A percentile compares a stretch with the other conserved stretches of the same genome.
These are phyloP conservation scores for Amylostereum areolatum DNA, from an alignment of 1,284 basidiomycete species.

Conservation along the genomic window DNA sequence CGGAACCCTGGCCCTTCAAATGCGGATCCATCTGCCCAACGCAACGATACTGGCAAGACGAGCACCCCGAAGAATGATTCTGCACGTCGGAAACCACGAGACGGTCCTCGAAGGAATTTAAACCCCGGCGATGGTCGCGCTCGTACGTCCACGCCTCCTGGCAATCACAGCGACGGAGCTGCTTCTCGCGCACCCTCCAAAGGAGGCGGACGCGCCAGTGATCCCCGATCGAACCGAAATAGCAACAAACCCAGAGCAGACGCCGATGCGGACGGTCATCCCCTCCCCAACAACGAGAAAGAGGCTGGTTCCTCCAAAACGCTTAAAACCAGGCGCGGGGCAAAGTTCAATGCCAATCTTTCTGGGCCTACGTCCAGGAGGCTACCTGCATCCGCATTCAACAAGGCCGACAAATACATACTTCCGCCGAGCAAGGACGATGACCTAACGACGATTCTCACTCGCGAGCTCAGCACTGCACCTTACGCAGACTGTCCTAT, in stretches of 20 bases:
- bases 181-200: too few relatives aligned
- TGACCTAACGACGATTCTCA: slow-evolving; percentile 68
- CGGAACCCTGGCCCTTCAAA: too few relatives aligned
- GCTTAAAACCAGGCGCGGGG: background rate
- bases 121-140: too few relatives aligned
- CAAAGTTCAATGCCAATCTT: background rate
- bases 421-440: slow-evolving; percentile 25
- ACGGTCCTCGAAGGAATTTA: too few relatives aligned
- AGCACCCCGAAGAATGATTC: too few relatives aligned
- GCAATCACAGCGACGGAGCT: too few relatives aligned
- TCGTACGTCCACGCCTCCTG: too few relatives aligned
- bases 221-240: slow-evolving; percentile 7
- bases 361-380: background rate
- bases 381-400: background rate
- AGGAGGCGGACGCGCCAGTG: background rate
- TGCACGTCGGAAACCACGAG: too few relatives aligned
- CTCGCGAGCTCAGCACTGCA: slow-evolving; percentile 50
- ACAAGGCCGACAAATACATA: slow-evolving; percentile 3
- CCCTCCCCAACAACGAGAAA: background rate
- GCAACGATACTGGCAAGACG: too few relatives aligned
- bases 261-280: background rate
- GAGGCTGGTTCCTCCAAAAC: background rate
- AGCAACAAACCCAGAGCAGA: background rate
- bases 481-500: slow-evolving; percentile 78
- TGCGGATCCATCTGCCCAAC: too few relatives aligned